Evolutionary conservation across 1,284 basidiomycete species (phyloP).

Genomic region (Pisolithus thermaeus): DNA sequence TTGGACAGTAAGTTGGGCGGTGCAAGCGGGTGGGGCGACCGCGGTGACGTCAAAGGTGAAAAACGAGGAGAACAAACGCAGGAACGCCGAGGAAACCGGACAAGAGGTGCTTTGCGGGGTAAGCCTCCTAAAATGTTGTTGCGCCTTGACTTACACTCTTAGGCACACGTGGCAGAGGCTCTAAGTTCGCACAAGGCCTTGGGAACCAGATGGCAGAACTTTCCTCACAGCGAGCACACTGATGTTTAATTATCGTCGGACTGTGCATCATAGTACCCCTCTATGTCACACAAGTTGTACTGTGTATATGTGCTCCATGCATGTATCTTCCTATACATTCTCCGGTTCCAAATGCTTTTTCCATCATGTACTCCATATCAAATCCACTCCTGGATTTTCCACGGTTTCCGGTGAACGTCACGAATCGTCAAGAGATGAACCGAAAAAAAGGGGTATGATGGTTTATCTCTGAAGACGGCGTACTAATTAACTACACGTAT

Average conservation of each 20-base stretch:
- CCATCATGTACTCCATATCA: no score
- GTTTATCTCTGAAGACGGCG: no score
- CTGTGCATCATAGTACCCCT: background rate
- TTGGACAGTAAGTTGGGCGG: slow-evolving; percentile 84
- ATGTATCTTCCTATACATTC: no score
- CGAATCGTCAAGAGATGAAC: no score
- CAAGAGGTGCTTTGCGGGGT: slow-evolving; percentile 47
- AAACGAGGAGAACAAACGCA: slow-evolving; percentile 73
- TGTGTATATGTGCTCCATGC: no score
- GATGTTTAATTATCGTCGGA: slow-evolving; percentile 3
- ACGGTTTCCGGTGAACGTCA: no score
- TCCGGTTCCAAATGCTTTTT: no score
- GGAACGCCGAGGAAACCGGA: slow-evolving; percentile 65
- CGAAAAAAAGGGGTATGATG: no score
- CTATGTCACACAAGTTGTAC: no score
- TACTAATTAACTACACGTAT: no score
- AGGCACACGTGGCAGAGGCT: slow-evolving; percentile 64
- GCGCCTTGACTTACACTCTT: background rate
- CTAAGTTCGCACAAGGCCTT: slow-evolving; percentile 72
- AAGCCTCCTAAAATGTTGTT: slow-evolving; percentile 14
- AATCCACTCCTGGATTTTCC: no score
- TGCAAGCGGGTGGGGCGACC: slow-evolving; percentile 59
- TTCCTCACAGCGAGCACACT: slow-evolving; percentile 17
- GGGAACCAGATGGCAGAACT: slow-evolving; percentile 66
- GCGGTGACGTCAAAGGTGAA: slow-evolving; percentile 66